Base-by-base conservation (phyloP, 1,284 basidiomycete genomes). In the Tylopilus sp. region DNA sequence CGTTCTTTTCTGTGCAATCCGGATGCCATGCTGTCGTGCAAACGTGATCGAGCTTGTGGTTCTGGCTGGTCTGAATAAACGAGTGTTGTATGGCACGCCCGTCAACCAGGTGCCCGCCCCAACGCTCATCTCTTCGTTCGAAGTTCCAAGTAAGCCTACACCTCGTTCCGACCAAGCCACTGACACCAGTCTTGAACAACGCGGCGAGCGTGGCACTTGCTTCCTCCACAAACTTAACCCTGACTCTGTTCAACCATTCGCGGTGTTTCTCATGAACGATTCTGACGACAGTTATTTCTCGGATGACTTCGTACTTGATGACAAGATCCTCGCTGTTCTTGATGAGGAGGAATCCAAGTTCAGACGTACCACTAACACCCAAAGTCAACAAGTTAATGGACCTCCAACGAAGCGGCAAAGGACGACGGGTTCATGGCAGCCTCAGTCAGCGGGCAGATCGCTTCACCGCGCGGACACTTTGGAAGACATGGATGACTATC, bases 281-380 rank as follows among this genome's bases (percentile, higher is more conserved):
- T 81, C 76, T 28, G 86, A 88, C 63, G 86, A 88, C 61, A 78
- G 84, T 57, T 82, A 83, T 66, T 77, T 79, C 57, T 65, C 69
- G 52, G 81, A 83, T 65, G 81, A 82, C 53, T 68, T 85, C 56
- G 72, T 80, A 26, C 66, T 88, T 38, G 85, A 88, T 61, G 82
- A 80, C 39, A 69, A 74, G 53, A 74, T 79, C 3, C 64, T 87
- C 36, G 86, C 84, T 8, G 65, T 73, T 33, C 72, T 87, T 26
- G 82, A 86, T 52, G 69, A 73, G 45, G 75, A 75, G 47, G 86
- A 89, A 63, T 72, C 73, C 54, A 76, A 76, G 53, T 82, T 66
- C 53, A 60, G 51, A 26, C 64, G 63, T 15, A 56, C 56, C 25
- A 53, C 58, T 48, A 56, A 37, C 46, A 54, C 50, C 39, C 63